Evolutionary conservation across 1,139 yeast genomes (phyloP).

Genomic region (Kodamaea ohmeri): DNA sequence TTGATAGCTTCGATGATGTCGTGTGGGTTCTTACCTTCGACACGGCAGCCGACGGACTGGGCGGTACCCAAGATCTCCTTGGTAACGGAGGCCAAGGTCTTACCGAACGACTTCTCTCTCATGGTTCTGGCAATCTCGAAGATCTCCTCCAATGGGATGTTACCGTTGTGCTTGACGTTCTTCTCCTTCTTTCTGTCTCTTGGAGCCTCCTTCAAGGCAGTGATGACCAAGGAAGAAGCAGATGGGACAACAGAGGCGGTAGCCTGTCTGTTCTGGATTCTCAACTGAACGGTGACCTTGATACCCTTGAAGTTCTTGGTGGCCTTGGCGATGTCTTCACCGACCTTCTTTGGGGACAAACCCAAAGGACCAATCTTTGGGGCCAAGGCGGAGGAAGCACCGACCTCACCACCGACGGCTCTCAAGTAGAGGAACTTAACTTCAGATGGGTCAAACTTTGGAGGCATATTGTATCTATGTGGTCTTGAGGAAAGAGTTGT

Average conservation of each 20-base stretch:
- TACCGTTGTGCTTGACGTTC: conserved; percentile 99
- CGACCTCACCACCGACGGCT: conserved; percentile 99
- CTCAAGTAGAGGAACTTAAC: conserved; percentile 98
- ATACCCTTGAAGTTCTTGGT: conserved; percentile 99
- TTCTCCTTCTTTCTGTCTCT: conserved; percentile 99
- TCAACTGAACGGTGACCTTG: conserved; percentile 97
- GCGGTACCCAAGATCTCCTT: conserved; percentile 99
- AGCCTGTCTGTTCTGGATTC: conserved; percentile 99
- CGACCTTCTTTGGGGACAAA: conserved; percentile 99
- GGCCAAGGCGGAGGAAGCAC: conserved; percentile 99
- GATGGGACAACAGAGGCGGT: conserved; percentile 98
- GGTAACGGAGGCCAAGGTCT: conserved; percentile 92
- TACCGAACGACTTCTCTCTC: conserved; percentile 98
- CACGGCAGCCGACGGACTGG: conserved; percentile 98
- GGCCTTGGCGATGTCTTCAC: conserved; percentile 99
- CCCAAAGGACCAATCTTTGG: conserved; percentile 99
- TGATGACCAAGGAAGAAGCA: conserved; percentile 97
- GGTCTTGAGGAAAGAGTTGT: conserved; percentile 7
- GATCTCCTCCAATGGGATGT: conserved; percentile 96
- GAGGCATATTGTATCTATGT: conserved; percentile 61
- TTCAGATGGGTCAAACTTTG: conserved; percentile 98
- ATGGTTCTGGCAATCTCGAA: conserved; percentile 96
- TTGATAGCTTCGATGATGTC: conserved; percentile 96
- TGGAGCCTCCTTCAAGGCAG: conserved; percentile 99
- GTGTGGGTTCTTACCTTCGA: conserved; percentile 99